Base-by-base conservation (phyloP, 768 basidiomycete genomes). In the Lactarius hatsudake region DNA sequence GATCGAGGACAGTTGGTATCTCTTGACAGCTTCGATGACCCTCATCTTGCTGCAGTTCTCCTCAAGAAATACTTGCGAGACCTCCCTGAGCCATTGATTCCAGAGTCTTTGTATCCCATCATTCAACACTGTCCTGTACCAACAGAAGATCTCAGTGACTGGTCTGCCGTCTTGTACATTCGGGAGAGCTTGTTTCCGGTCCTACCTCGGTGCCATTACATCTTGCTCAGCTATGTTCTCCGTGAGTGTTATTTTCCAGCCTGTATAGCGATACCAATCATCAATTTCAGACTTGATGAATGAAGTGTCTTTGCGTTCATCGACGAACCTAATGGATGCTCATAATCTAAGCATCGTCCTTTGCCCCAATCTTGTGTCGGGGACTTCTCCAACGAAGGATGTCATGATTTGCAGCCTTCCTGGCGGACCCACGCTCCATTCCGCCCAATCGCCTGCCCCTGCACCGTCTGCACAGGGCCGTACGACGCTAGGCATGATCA, bases 11-110 rank as follows among this genome's bases (percentile, higher is more conserved):
- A 93, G 68, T 87, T 93, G 1, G 88, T 95, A 12, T 91, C 90
- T 1, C 77, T 95, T 53, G 79, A 85, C n/a, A 87, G 81, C 2
- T 94, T 91, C 72, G 83, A 81, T 0, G 92, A 94, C 71, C 88
- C 91, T 7, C 83, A 91, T 75, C 82, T 95, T 1, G 90, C 91
- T 3, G 91, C 93, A 10, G 93, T 94, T 1, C 80, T 95, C 42
- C 78, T 95, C 63, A 94, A 95, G 79, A 93, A 92, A 74, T 94
- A 90, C 74, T 77, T 95, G 30, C 84, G 91, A 43, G 91, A 93
- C 75, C 79, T 95, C 1, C 91, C 91, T 2, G 82, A 85, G 60
- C 89, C 93, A 4, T 77, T 91, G n/a, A 91, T 95, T 70, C 84
- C 88, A 0, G 91, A 92, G 76, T 75, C 73, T 6, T 75, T 88